Conservation (phyloP, 139 green algal genomes). For the Pseudopediastrum boryanum region DNA sequence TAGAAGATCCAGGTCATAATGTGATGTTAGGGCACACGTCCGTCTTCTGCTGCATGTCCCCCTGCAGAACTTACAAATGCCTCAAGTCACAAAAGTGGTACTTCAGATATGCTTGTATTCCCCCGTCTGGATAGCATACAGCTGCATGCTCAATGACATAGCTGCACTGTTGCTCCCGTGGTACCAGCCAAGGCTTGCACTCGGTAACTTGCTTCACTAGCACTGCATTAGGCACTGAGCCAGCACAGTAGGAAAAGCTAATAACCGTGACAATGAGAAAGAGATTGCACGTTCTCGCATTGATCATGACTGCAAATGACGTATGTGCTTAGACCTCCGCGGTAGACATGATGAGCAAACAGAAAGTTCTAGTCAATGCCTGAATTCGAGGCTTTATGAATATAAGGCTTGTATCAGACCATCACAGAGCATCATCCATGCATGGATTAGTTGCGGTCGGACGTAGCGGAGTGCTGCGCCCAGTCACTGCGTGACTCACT, state of each 20-base stretch:
- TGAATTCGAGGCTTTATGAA: too few species aligned
- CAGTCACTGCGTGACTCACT: too few species aligned
- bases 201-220: neutral
- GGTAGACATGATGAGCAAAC: neutral
- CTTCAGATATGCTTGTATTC: slow-evolving; percentile 37
- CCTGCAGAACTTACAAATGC: slow-evolving; percentile 15
- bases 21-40: neutral
- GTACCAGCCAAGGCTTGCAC: slow-evolving; percentile 5
- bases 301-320: neutral
- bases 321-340: slow-evolving; percentile 13
- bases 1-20: neutral
- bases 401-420: too few species aligned
- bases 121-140: slow-evolving; percentile 28
- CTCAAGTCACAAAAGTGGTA: slow-evolving; percentile 46
- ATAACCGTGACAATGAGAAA: neutral
- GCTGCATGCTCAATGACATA: slow-evolving; percentile 34
- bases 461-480: too few species aligned
- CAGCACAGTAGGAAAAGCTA: slow-evolving; percentile 1
- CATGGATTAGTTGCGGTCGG: too few species aligned
- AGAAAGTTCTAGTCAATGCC: neutral
- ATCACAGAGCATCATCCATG: too few species aligned
- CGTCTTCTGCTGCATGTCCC: neutral
- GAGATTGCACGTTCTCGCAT: too few species aligned
- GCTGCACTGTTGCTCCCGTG: slow-evolving; percentile 34
- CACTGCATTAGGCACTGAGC: neutral